These are phyloP conservation scores for Auriscalpium orientale DNA, from an alignment of 768 basidiomycete species.

Conservation along the genomic window DNA sequence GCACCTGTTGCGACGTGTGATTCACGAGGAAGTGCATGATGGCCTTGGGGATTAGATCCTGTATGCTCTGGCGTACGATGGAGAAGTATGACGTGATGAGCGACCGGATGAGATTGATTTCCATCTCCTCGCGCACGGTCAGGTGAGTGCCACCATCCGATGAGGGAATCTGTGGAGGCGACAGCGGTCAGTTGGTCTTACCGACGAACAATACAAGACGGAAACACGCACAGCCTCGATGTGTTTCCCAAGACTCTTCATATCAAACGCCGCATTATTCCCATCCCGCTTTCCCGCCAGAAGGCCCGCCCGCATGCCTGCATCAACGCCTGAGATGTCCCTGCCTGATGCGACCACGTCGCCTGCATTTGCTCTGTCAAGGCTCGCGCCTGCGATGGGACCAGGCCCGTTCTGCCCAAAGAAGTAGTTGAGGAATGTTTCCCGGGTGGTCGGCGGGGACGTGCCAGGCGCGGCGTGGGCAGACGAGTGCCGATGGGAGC, in stretches of 20 bases:
- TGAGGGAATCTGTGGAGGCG: constrained; percentile 33
- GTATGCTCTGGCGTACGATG: constrained; percentile 94
- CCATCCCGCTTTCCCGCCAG: constrained; percentile 69
- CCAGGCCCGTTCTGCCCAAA: constrained; percentile 88
- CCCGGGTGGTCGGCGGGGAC: constrained; percentile 51
- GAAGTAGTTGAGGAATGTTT: constrained; percentile 95
- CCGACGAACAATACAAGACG: not conserved
- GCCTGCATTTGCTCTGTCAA: constrained; percentile 27
- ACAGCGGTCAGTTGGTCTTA: not conserved
- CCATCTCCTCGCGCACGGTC: constrained; percentile 89
- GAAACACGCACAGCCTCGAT: constrained; percentile 81
- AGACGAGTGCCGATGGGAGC: constrained; percentile 3
- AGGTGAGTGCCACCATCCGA: constrained; percentile 50
- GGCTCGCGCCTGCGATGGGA: constrained; percentile 50
- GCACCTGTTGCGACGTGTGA: constrained; percentile 92
- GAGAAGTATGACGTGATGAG: constrained; percentile 94
- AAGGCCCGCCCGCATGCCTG: constrained; percentile 46
- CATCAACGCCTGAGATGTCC: constrained; percentile 53
- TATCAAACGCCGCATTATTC: constrained; percentile 86
- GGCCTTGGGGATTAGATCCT: constrained; percentile 95
- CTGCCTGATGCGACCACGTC: constrained; percentile 47
- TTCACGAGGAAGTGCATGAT: constrained; percentile 99
- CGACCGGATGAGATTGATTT: constrained; percentile 88
- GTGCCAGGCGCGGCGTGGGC: constrained; percentile 19
- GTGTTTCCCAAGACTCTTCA: constrained; percentile 97